These are phyloP conservation scores for Aureobasidium sp. DNA, from an alignment of 2,329 filamentous ascomycete species.

Conservation along the genomic window DNA sequence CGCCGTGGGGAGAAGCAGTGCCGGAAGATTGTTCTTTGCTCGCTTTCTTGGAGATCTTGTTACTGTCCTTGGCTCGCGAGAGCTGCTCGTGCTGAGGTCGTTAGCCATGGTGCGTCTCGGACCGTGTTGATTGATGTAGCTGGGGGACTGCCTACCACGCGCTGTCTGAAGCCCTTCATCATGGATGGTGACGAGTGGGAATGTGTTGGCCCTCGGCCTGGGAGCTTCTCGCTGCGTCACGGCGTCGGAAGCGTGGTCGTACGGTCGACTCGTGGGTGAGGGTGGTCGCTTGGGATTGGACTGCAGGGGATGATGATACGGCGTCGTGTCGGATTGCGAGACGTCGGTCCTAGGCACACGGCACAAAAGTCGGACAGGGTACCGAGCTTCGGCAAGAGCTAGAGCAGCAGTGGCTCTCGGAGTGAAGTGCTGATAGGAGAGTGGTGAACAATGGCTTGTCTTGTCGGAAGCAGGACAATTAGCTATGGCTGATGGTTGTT, in stretches of 20 bases:
- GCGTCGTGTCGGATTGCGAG: not conserved
- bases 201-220: not conserved
- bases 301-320: conserved; percentile 13
- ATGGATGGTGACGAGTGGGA: conserved; percentile 18
- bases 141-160: conserved; percentile 66
- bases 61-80: conserved; percentile 81
- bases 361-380: not conserved
- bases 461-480: not conserved
- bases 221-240: not conserved
- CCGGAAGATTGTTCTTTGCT: conserved; percentile 45
- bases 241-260: conserved; percentile 3
- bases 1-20: conserved; percentile 66
- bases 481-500: not conserved
- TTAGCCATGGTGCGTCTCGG: conserved; percentile 10
- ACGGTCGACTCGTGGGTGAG: not conserved
- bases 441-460: conserved; percentile 8
- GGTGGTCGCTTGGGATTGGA: not conserved
- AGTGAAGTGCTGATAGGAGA: not conserved
- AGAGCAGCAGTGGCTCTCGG: not conserved
- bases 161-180: conserved; percentile 97
- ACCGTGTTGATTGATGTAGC: conserved; percentile 36
- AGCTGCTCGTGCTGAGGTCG: conserved; percentile 64
- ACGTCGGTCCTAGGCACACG: conserved; percentile 3
- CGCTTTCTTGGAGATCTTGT: conserved; percentile 63
- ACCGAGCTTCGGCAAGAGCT: not conserved